Base-by-base conservation (phyloP, 805 yeast genomes). In the Spathaspora hagerdaliae region DNA sequence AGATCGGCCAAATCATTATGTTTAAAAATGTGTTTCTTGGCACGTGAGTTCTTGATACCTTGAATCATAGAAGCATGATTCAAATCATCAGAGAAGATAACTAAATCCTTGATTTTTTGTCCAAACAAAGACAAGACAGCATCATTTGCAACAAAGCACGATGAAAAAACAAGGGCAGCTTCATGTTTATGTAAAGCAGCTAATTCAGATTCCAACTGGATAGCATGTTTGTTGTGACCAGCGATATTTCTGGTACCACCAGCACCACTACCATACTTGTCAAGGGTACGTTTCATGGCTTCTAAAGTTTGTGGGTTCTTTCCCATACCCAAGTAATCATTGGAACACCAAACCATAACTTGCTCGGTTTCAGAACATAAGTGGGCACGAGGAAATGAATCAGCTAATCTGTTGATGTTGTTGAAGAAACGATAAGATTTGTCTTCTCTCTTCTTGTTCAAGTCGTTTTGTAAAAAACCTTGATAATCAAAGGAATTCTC, bases 241-340 rank as follows among this genome's bases (percentile, higher is more conserved):
- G 99, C 99, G 64, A 94, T 94, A 71, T 94, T 94, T 61, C 99
- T 80, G 41, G 99, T 94, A 56, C 99, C 99, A 61, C 99, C 99
- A 7, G 99, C 96, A 57, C 99, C 99, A 5, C 96, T 86, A 58
- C 99, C 99, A 64, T 94, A 94, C 71, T 79, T 82, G 57, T 85
- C 86, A 65, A 94, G 76, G 13, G 96, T 83, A 41, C 73, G 63
- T 56, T 85, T 84, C 92, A 92, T 94, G 45, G 81, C 82, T 13
- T 78, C 69, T 48, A 89, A 70, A 38, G 92, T 92, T 51, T 76
- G 71, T 51, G 77, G 77, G 63, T 92, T 87, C 59, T 81, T 82
- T 43, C 97, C 92, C 94, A 94, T 87, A 10, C 98, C 97, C 50
- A 94, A 75, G 65, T 94, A 94, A 67, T 94, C 99, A 65, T 94